Evolutionary conservation across 139 green algal genomes (phyloP).

Genomic region (Spirogloea muscicola): DNA sequence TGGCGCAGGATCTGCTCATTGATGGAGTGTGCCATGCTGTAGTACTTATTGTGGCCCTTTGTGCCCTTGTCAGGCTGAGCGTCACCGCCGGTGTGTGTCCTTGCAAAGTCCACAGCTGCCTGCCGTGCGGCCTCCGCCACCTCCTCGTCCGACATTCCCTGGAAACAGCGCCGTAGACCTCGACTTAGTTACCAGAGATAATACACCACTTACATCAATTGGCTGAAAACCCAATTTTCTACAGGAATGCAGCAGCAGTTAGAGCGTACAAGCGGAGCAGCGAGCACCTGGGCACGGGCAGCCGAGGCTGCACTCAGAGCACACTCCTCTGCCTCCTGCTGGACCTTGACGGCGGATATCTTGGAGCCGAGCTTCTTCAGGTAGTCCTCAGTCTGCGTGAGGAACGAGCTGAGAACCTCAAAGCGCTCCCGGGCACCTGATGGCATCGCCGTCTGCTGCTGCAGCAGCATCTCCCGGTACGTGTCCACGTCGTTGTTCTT

Average conservation of each 20-base stretch:
- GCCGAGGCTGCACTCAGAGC: background rate
- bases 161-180: no score
- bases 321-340: constrained; percentile 62
- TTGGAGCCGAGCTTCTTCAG: constrained; percentile 80
- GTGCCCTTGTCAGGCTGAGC: no score
- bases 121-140: constrained; percentile 54
- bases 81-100: no score
- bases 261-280: background rate
- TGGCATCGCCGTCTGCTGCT: constrained; percentile 60
- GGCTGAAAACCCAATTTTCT: no score
- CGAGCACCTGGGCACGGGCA: constrained; percentile 13
- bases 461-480: constrained; percentile 83
- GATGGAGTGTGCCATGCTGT: constrained; percentile 61
- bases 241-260: background rate
- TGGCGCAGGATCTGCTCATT: constrained; percentile 64
- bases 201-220: no score
- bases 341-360: constrained; percentile 69
- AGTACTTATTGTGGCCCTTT: no score
- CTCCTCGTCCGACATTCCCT: constrained; percentile 55
- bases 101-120: constrained; percentile 63
- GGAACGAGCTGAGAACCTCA: constrained; percentile 48
- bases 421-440: constrained; percentile 30
- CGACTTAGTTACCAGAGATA: no score
- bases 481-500: constrained; percentile 93
- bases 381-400: constrained; percentile 90